Evolutionary conservation across 139 green algal genomes (phyloP).

Genomic region (Pseudopediastrum boryanum): DNA sequence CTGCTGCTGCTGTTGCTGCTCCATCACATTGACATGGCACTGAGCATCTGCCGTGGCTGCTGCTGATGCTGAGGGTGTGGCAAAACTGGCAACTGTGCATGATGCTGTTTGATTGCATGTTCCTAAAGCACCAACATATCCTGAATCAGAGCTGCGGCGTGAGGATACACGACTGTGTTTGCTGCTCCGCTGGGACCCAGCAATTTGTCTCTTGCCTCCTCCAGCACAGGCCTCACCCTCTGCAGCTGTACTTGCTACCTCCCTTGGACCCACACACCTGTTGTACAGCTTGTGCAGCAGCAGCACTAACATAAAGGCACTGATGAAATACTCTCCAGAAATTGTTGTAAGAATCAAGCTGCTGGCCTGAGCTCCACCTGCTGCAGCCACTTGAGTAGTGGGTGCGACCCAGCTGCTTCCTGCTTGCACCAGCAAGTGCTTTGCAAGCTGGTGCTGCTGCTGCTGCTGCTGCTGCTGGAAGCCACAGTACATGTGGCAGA

Average conservation of each 20-base stretch:
- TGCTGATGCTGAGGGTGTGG: neutral
- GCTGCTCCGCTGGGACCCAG: neutral
- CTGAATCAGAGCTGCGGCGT: neutral
- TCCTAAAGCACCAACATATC: neutral
- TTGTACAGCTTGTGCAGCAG: conserved; percentile 18
- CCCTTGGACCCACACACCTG: neutral
- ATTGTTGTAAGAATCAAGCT: neutral
- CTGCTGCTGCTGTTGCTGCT: conserved; percentile 16
- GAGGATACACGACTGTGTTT: neutral
- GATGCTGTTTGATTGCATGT: neutral
- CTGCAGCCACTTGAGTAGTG: too few species aligned
- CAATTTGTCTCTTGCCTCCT: neutral
- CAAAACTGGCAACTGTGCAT: neutral
- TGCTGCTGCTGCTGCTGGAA: conserved; percentile 5
- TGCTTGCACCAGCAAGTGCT: too few species aligned
- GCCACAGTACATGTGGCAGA: neutral
- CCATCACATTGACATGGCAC: neutral
- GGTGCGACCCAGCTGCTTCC: too few species aligned
- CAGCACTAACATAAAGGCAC: conserved; percentile 14
- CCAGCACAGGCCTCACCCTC: too few species aligned
- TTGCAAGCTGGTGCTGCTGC: too few species aligned
- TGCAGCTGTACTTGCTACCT: neutral
- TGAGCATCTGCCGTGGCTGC: neutral
- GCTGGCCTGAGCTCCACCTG: too few species aligned
- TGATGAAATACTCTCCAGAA: conserved; percentile 8